A percentile compares a stretch with the other conserved stretches of the same genome.
These are phyloP conservation scores for Calvatia gigantea DNA, from an alignment of 768 basidiomycete species.

Conservation along the genomic window DNA sequence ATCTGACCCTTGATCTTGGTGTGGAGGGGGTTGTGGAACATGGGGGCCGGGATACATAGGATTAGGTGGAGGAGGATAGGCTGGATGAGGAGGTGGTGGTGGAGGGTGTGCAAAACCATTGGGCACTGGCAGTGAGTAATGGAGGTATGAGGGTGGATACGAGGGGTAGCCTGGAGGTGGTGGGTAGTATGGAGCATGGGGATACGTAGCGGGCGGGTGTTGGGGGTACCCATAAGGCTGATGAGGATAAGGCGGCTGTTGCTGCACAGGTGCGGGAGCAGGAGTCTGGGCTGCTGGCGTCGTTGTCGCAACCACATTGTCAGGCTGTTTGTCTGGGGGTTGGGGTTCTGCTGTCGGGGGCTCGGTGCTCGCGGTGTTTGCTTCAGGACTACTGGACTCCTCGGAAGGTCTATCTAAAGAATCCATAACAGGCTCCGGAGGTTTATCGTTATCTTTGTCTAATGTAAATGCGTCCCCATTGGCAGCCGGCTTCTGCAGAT, in stretches of 20 bases:
- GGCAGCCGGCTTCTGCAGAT: slow-evolving; percentile 36
- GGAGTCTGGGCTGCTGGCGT: slow-evolving; percentile 12
- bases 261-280: slow-evolving; percentile 14
- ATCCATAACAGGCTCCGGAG: slow-evolving; percentile 10
- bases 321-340: slow-evolving; percentile 18
- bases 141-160: slow-evolving; percentile 25
- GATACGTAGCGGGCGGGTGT: slow-evolving; percentile 52
- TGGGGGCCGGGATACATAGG: slow-evolving; percentile 20
- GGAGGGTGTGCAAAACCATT: slow-evolving; percentile 37
- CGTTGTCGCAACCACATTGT: slow-evolving; percentile 9
- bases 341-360: slow-evolving; percentile 19
- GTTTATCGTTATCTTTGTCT: slow-evolving; percentile 8
- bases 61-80: slow-evolving; percentile 30
- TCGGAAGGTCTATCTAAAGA: slow-evolving; percentile 3
- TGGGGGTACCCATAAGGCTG: slow-evolving; percentile 50
- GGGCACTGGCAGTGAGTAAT: slow-evolving; percentile 40
- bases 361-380: slow-evolving; percentile 13
- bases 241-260: slow-evolving; percentile 38
- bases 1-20: slow-evolving; percentile 29
- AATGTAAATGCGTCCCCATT: slow-evolving; percentile 15
- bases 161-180: slow-evolving; percentile 43
- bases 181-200: slow-evolving; percentile 65
- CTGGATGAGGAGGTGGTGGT: slow-evolving; percentile 32
- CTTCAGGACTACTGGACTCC: neutral
- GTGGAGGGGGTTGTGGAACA: slow-evolving; percentile 24